A percentile compares a stretch with the other conserved stretches of the same genome.
Conservation (phyloP, 2,329 filamentous ascomycete genomes). For the Hypoxylon sp. region DNA sequence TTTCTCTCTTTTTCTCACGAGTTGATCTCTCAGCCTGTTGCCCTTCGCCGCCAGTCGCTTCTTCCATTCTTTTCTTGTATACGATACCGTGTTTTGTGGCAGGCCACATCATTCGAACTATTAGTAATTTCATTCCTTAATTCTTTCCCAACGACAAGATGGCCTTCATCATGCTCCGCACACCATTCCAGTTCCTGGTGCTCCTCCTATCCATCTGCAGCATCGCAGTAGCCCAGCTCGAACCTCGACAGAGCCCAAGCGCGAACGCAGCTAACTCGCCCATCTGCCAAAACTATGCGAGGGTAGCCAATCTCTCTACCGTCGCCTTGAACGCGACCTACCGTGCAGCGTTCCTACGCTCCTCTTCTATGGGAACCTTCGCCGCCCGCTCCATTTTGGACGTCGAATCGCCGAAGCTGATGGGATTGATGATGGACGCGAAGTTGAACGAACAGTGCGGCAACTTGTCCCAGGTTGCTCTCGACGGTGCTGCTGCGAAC, state of each 20-base stretch:
- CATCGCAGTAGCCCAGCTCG: constrained; percentile 40
- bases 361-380: constrained; percentile 60
- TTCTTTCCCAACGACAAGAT: constrained; percentile 38
- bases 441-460: constrained; percentile 61
- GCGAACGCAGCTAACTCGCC: constrained; percentile 33
- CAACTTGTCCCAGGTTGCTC: constrained; percentile 61
- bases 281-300: constrained; percentile 60
- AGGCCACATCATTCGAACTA: constrained; percentile 46
- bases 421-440: constrained; percentile 57
- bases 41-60: constrained; percentile 38
- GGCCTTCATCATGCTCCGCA: constrained; percentile 41
- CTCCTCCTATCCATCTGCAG: constrained; percentile 46
- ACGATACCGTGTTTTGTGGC: constrained; percentile 44
- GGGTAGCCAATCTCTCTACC: constrained; percentile 63
- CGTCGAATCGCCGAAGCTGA: constrained; percentile 56
- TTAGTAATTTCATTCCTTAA: constrained; percentile 28
- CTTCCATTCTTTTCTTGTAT: constrained; percentile 41
- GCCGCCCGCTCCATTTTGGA: constrained; percentile 59
- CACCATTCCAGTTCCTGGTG: constrained; percentile 43
- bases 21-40: constrained; percentile 45
- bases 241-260: constrained; percentile 49
- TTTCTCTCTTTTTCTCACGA: constrained; percentile 36
- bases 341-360: constrained; percentile 62
- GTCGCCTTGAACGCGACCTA: constrained; percentile 62
- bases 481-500: constrained; percentile 61